Evolutionary conservation across 2,329 filamentous ascomycete species (phyloP).

Genomic region (Geosmithia putterillii): DNA sequence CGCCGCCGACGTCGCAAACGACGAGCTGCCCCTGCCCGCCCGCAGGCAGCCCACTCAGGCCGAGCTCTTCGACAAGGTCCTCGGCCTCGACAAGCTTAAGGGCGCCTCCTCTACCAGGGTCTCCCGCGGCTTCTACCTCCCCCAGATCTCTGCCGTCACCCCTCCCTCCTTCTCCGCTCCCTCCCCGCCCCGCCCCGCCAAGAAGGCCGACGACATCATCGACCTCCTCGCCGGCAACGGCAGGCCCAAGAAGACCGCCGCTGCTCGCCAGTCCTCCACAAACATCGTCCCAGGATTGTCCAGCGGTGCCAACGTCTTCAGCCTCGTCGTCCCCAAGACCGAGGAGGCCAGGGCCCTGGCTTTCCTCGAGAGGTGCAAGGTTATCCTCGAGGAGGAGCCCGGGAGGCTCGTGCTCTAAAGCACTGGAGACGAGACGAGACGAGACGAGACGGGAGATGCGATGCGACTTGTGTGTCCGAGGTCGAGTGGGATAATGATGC

Average conservation of each 20-base stretch:
- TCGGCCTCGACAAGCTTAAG: slow-evolving; percentile 49
- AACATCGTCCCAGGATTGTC: slow-evolving; percentile 32
- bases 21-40: slow-evolving; percentile 60
- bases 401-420: slow-evolving; percentile 55
- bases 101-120: slow-evolving; percentile 29
- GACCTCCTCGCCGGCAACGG: slow-evolving; percentile 54
- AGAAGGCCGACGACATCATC: slow-evolving; percentile 55
- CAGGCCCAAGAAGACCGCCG: slow-evolving; percentile 14
- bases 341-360: slow-evolving; percentile 73
- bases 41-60: slow-evolving; percentile 50
- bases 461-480: too few species aligned
- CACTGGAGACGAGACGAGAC: too few species aligned
- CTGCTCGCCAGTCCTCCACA: slow-evolving; percentile 15
- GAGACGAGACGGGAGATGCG: too few species aligned
- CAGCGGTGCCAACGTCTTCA: slow-evolving; percentile 64
- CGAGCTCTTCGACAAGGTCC: slow-evolving; percentile 80
- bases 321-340: slow-evolving; percentile 61
- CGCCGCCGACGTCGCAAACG: slow-evolving; percentile 78
- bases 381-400: slow-evolving; percentile 68
- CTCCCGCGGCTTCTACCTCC: slow-evolving; percentile 53
- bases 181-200: slow-evolving; percentile 12
- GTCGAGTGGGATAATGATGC: too few species aligned
- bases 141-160: slow-evolving; percentile 52
- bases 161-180: slow-evolving; percentile 28
- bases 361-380: slow-evolving; percentile 81